Evolutionary conservation across 805 yeast species (phyloP), one percentile per base, ranked within the genome.

Genomic region (Nakazawaea populi): DNA sequence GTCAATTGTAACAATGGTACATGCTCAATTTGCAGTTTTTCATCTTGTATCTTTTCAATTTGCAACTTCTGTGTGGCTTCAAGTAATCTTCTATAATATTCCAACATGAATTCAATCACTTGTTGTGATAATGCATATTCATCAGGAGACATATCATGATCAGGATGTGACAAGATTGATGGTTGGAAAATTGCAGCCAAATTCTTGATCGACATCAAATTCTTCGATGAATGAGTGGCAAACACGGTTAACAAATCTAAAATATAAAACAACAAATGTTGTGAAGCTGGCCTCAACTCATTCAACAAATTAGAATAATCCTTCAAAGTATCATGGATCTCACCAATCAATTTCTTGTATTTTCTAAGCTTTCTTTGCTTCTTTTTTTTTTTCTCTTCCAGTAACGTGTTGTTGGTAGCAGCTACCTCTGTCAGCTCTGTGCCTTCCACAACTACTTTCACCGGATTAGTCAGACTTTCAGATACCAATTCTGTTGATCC

Each of bases 111-210:
- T 61, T 91, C 95, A 29, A 94, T 85, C 35, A 89, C 96, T 6
- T 82, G 75, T 57, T 91, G 89, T 5, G 96, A 87, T 36, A 89
- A 69, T 10, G 88, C 92, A 68, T 91, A 91, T 67, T 94, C 97
- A 34, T 83, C 89, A 1, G 97, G 97, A 41, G 85, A 80, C 83
- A 92, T 80, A 63, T 91, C 97, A 65, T 94, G 97, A 56, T 77
- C 79, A 5, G 97, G 96, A 65, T 92, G 98, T 8, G 96, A 87
- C 48, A 94, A 72, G 14, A 94, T 82, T n/a, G 96, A 87, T 3
- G 99, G 98, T 69, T 94, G 99, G 71, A 94, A 94, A 52, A 94
- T 88, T 1, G 98, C 96, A 1, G 98, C 96, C 56, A 94, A 72
- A 64, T 94, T 94, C 59, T 89, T 80, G 1, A 96, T 88, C 1